These are phyloP conservation scores for Kodamaea fukazawae DNA, from an alignment of 805 yeast species.

Conservation along the genomic window DNA sequence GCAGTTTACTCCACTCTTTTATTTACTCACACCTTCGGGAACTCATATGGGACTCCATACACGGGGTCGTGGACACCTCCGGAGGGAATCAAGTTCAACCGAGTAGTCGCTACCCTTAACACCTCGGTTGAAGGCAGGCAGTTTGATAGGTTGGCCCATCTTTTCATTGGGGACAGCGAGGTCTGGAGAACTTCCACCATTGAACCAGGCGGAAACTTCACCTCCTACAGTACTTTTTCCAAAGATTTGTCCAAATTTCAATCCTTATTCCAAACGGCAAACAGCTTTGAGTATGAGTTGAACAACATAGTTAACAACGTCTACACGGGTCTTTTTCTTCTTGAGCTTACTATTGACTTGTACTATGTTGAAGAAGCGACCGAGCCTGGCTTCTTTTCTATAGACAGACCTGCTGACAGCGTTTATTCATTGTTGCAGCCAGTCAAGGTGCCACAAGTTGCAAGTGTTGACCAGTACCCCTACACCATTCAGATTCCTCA, in stretches of 20 bases:
- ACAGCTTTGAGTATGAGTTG: slow-evolving; percentile 53
- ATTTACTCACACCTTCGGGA: slow-evolving; percentile 50
- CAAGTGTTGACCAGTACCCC: slow-evolving; percentile 42
- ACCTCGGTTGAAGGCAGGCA: slow-evolving; percentile 58
- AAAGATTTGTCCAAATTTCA: slow-evolving; percentile 66
- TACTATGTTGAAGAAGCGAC: slow-evolving; percentile 1
- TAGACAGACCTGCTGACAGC: slow-evolving; percentile 36
- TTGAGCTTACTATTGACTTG: slow-evolving; percentile 33
- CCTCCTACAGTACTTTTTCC: slow-evolving; percentile 38
- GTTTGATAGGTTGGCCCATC: slow-evolving; percentile 62
- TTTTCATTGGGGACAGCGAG: slow-evolving; percentile 60
- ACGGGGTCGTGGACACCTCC: slow-evolving; percentile 44
- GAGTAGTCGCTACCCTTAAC: slow-evolving; percentile 51
- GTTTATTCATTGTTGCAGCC: slow-evolving; percentile 35
- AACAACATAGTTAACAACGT: slow-evolving; percentile 58
- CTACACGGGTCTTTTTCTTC: slow-evolving; percentile 10
- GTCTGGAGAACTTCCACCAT: slow-evolving; percentile 84
- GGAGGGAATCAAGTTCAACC: slow-evolving; percentile 38
- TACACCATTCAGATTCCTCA: slow-evolving; percentile 40
- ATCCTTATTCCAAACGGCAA: slow-evolving; percentile 45
- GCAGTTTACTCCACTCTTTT: slow-evolving; percentile 43
- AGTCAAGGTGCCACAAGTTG: background rate
- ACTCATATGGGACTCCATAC: slow-evolving; percentile 60
- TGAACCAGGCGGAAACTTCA: slow-evolving; percentile 52
- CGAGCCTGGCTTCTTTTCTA: slow-evolving; percentile 20